Conservation (phyloP, 2,329 filamentous ascomycete species). For the Leptodontidium sp. region DNA sequence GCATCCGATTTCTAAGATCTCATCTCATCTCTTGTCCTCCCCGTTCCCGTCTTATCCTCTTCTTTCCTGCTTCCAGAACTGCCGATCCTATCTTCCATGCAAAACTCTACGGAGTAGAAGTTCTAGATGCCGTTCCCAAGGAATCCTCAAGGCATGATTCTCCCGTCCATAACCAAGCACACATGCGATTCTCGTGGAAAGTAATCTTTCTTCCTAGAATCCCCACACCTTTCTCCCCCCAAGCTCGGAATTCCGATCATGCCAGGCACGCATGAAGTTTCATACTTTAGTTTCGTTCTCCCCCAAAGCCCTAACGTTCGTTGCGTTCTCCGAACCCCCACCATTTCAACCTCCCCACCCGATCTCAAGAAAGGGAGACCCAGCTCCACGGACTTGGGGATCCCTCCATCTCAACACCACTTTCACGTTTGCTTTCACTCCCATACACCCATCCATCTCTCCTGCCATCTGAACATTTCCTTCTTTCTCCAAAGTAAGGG, state of each 20-base stretch:
- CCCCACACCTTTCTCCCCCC: neutral
- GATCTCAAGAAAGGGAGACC: neutral
- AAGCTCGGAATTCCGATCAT: neutral
- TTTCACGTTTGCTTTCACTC: neutral
- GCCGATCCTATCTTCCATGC: slow-evolving; percentile 5
- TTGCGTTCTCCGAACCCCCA: no score
- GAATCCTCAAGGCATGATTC: neutral
- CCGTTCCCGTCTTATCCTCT: no score
- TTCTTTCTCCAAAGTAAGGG: neutral
- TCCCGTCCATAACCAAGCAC: neutral
- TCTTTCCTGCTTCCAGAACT: neutral
- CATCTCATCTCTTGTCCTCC: neutral
- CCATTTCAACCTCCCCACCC: slow-evolving; percentile 1
- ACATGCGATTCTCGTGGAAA: no score
- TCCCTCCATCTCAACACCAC: slow-evolving; percentile 2
- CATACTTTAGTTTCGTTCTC: neutral
- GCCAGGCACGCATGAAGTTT: neutral
- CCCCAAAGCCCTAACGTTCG: neutral
- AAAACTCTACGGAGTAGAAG: neutral
- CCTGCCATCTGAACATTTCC: slow-evolving; percentile 13
- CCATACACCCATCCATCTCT: neutral
- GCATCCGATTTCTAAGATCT: neutral
- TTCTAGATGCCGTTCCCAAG: neutral
- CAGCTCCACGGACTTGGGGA: slow-evolving; percentile 7
- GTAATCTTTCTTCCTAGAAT: neutral